Conservation (phyloP, 2,329 filamentous ascomycete species). For the Xylaria polymorpha region DNA sequence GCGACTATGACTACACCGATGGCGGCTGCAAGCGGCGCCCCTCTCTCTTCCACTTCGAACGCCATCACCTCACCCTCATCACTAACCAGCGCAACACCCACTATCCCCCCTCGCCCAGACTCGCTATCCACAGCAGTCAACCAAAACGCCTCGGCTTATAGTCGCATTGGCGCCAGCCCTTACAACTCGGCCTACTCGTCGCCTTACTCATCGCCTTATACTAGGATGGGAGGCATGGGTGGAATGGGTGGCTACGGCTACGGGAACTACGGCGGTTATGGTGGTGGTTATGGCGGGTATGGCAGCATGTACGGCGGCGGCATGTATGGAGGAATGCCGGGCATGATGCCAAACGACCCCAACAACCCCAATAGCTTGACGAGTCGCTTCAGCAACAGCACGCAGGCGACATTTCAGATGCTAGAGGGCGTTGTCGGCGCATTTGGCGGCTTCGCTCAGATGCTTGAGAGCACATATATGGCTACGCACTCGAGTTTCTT, state of each 20-base stretch:
- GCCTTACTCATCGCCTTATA: constrained; percentile 60
- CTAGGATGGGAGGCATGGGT: constrained; percentile 53
- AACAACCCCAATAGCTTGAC: constrained; percentile 95
- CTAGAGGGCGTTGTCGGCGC: constrained; percentile 96
- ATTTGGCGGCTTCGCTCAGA: constrained; percentile 97
- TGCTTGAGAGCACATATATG: constrained; percentile 99
- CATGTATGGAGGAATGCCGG: constrained; percentile 59
- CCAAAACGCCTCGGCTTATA: constrained; percentile 88
- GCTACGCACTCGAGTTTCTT: constrained; percentile 99
- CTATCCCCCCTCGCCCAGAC: constrained; percentile 83
- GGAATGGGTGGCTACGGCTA: constrained; percentile 54
- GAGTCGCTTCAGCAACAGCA: constrained; percentile 94
- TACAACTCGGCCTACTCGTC: constrained; percentile 62
- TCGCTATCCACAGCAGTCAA: constrained; percentile 84
- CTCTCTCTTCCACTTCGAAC: constrained; percentile 56
- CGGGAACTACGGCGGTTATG: constrained; percentile 58
- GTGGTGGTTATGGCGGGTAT: constrained; percentile 56
- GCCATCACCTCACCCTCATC: constrained; percentile 55
- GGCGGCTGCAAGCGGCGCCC: constrained; percentile 56
- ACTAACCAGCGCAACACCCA: constrained; percentile 60
- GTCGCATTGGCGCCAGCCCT: constrained; percentile 65
- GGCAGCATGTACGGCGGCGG: constrained; percentile 55
- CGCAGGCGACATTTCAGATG: constrained; percentile 96
- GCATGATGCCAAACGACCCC: constrained; percentile 66
- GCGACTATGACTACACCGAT: constrained; percentile 53